phyloP scores from a whole-genome alignment of 108 stramenopile species.

The Skeletonema tropicum region DNA sequence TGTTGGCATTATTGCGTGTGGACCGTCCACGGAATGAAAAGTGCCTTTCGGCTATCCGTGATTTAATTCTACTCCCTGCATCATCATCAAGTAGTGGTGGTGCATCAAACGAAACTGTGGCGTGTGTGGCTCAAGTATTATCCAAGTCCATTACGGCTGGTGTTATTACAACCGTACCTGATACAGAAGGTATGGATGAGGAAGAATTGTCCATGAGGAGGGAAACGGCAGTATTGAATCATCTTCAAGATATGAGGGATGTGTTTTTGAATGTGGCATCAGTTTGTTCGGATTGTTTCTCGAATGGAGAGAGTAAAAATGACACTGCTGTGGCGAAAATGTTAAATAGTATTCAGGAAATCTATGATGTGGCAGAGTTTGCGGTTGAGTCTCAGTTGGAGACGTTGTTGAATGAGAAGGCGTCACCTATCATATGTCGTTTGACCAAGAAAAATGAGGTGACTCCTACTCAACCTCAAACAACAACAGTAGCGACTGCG shows the following conservation, averaged over 20 bases:
- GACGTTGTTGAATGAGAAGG: constrained; percentile 34
- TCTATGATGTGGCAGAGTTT: constrained; percentile 31
- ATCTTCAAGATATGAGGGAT: constrained; percentile 40
- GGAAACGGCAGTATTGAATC: constrained; percentile 35
- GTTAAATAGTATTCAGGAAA: constrained; percentile 17
- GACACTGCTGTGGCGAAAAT: neutral
- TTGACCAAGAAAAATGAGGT: constrained; percentile 14
- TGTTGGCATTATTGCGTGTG: constrained; percentile 16
- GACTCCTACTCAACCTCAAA: neutral
- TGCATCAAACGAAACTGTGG: constrained; percentile 1
- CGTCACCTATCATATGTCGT: constrained; percentile 15
- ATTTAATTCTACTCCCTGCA: constrained; percentile 24
- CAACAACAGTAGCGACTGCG: neutral
- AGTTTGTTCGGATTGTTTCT: constrained; percentile 5
- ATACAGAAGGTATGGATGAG: constrained; percentile 8
- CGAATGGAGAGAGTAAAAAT: neutral
- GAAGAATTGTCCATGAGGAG: constrained; percentile 36
- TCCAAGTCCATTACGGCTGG: constrained; percentile 1
- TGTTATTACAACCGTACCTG: constrained; percentile 15
- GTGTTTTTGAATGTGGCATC: constrained; percentile 24
- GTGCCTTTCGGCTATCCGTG: constrained; percentile 14
- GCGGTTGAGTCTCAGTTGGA: constrained; percentile 48
- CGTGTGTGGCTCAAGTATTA: constrained; percentile 12
- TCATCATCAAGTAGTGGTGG: neutral
- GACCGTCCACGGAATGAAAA: constrained; percentile 36